Evolutionary conservation across 108 stramenopile genomes (phyloP).

Genomic region (Cylindrotheca fusiformis): DNA sequence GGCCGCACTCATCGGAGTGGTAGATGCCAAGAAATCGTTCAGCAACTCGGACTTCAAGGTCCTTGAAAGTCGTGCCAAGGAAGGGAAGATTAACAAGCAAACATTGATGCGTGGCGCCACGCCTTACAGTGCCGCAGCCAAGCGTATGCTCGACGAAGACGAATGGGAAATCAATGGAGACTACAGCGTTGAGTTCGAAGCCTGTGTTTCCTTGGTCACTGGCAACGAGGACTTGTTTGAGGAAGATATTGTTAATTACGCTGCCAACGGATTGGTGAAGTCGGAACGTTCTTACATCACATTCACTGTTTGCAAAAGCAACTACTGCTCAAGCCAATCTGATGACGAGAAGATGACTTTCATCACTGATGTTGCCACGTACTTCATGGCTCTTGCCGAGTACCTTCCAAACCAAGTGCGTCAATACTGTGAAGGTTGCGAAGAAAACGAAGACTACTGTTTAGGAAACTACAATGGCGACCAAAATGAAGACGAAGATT

Average conservation of each 20-base stretch:
- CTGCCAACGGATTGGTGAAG: constrained; percentile 25
- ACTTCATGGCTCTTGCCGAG: constrained; percentile 41
- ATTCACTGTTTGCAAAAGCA: constrained; percentile 54
- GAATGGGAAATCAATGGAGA: constrained; percentile 22
- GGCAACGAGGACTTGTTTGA: constrained; percentile 27
- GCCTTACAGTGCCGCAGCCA: constrained; percentile 29
- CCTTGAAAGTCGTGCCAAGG: constrained; percentile 12
- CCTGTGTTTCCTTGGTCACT: constrained; percentile 26
- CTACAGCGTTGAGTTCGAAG: constrained; percentile 34
- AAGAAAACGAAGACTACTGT: constrained; percentile 50
- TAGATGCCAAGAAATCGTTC: constrained; percentile 20
- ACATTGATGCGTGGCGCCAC: constrained; percentile 26
- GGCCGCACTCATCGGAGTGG: constrained; percentile 32
- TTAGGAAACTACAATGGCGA: constrained; percentile 16
- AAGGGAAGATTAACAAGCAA: constrained; percentile 24
- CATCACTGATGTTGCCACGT: constrained; percentile 54
- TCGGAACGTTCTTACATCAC: constrained; percentile 57
- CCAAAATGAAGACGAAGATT: constrained; percentile 19
- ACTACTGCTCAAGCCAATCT: constrained; percentile 38
- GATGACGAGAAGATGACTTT: constrained; percentile 41
- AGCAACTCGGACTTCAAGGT: constrained; percentile 7
- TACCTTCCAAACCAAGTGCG: constrained; percentile 42
- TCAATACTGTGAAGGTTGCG: constrained; percentile 54
- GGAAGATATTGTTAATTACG: constrained; percentile 24
- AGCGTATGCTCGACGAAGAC: constrained; percentile 17